Base-by-base conservation (phyloP, 2,329 filamentous ascomycete species). In the Penicillium freii region DNA sequence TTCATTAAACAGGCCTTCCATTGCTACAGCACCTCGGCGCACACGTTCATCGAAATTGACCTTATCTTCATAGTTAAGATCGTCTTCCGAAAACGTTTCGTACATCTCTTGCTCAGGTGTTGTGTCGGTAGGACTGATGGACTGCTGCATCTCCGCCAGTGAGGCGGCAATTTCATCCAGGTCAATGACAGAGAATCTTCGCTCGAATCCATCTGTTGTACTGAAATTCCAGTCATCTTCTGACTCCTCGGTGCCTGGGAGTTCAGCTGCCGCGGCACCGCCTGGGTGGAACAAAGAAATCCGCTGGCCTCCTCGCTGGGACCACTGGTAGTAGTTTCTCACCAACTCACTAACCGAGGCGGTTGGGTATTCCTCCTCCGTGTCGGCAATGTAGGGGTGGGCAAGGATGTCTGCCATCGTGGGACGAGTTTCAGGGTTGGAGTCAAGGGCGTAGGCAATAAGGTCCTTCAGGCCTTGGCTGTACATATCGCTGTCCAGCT, bases 221-320 rank as follows among this genome's bases (percentile, higher is more conserved):
- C 84, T 87, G 67, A 87, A 87, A 56, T 85, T 86, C 85, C 85
- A 87, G 60, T 85, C 83, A 40, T 84, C 81, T 4, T 79, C 76
- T 0, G 74, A 67, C 4, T 80, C 75, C 27, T 77, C 73, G 13
- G 67, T 64, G 36, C 75, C 77, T 29, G 80, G 78, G 31, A 80
- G 72, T 57, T 83, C 79, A 33, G 84, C 84, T 13, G 80, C 81
- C 17, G 78, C 80, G 17, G 84, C 84, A 59, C 84, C 84, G 53
- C 80, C 81, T 25, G 81, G 80, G 59, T 84, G 81, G 70, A 86
- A 87, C 0, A 88, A 73, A 6, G 85, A 88, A 17, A 76, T 71
- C 42, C 79, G 72, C 56, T 81, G 79, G 5, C 78, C 78, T 54
- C 79, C 79, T 50, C 75, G 66, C 54, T 78, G 76, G 11, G 76